These are phyloP conservation scores for Trametes meyenii DNA, from an alignment of 768 basidiomycete species.

Conservation along the genomic window DNA sequence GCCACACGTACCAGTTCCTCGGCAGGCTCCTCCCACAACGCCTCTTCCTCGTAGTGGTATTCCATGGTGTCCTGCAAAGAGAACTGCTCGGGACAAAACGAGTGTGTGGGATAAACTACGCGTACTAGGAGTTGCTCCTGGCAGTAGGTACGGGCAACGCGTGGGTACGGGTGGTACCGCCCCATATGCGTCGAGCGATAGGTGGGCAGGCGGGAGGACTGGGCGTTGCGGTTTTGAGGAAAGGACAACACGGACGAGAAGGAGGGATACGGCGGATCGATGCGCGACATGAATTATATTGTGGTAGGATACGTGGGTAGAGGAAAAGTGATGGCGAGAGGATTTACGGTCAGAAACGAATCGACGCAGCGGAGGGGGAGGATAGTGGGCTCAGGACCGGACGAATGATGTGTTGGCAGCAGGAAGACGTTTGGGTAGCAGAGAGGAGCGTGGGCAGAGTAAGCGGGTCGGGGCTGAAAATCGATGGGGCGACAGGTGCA, in stretches of 20 bases:
- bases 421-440: background rate
- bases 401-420: background rate
- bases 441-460: background rate
- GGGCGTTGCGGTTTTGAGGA: background rate
- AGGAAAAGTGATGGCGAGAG: background rate
- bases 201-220: slow-evolving; percentile 1
- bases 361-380: background rate
- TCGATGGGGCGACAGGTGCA: background rate
- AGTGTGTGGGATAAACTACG: background rate
- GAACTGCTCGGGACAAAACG: background rate
- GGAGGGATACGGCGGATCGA: background rate
- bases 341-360: background rate
- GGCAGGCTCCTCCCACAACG: background rate
- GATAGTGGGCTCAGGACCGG: background rate
- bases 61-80: background rate
- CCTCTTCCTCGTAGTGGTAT: background rate
- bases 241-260: background rate
- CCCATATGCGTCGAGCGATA: slow-evolving; percentile 10
- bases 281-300: slow-evolving; percentile 1
- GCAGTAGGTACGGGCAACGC: background rate
- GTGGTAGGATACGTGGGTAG: background rate
- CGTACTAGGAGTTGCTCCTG: background rate
- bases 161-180: slow-evolving; percentile 11
- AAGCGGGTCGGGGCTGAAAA: background rate
- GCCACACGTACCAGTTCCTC: background rate